Conservation (phyloP, 2,329 filamentous ascomycete genomes). For the Talaromyces atroroseus region DNA sequence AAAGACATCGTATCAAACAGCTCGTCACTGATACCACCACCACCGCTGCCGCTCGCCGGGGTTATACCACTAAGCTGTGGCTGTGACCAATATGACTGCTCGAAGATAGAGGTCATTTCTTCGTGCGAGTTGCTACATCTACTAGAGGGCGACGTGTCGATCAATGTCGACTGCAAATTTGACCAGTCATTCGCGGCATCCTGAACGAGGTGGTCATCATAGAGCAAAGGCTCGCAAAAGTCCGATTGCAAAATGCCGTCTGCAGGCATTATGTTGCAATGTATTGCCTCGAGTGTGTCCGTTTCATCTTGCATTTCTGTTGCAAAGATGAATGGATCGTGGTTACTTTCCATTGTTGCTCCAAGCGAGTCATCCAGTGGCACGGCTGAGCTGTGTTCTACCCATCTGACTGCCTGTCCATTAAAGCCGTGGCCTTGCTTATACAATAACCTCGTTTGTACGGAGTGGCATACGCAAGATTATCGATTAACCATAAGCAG, state of each 20-base stretch:
- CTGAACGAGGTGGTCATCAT: neutral
- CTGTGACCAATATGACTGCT: neutral
- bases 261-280: neutral
- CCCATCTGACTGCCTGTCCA: too few relatives aligned
- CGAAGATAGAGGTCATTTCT: neutral
- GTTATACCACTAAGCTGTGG: neutral
- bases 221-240: neutral
- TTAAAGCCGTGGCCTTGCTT: too few relatives aligned
- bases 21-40: neutral
- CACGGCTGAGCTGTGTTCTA: neutral
- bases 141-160: neutral
- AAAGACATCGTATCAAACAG: neutral
- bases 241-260: neutral
- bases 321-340: constrained; percentile 4
- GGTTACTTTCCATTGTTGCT: neutral
- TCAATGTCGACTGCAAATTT: constrained; percentile 2
- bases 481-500: neutral
- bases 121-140: neutral
- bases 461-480: too few relatives aligned
- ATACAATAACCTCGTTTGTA: too few relatives aligned
- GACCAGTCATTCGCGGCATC: constrained; percentile 1
- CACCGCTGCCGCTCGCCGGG: neutral
- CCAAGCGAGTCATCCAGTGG: too few relatives aligned
- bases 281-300: neutral
- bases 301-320: neutral